These are phyloP conservation scores for Chamaecyparis obtusa DNA, from an alignment of 75 land plant genomes.

Conservation along the genomic window DNA sequence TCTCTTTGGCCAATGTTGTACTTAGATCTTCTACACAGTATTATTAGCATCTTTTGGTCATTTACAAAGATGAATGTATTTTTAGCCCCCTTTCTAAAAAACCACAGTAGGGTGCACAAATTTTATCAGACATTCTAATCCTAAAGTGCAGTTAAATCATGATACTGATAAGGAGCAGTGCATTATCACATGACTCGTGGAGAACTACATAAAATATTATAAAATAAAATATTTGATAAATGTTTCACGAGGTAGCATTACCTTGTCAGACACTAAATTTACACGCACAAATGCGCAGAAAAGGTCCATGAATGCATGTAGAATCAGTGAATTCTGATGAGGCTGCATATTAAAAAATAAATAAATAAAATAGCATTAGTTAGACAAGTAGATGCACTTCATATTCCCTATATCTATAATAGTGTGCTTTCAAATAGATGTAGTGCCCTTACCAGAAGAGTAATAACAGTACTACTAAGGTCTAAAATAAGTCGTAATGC, in stretches of 20 bases:
- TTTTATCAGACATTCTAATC: neutral
- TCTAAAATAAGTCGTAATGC: conserved; percentile 90
- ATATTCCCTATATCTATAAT: neutral
- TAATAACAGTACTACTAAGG: conserved; percentile 96
- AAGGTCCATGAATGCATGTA: conserved; percentile 96
- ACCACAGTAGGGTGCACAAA: neutral
- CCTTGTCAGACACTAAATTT: conserved; percentile 91
- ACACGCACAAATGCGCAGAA: conserved; percentile 94
- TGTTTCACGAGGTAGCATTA: conserved; percentile 14
- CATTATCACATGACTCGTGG: neutral
- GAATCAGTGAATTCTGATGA: conserved; percentile 92
- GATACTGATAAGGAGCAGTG: neutral
- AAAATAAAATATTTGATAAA: neutral
- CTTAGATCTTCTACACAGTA: neutral
- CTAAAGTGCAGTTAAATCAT: neutral
- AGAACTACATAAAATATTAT: neutral
- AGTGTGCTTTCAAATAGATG: neutral
- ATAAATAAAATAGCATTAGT: neutral
- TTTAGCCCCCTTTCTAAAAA: neutral
- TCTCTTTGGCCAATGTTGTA: neutral
- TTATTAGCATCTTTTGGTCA: neutral
- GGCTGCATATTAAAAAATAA: conserved; percentile 66
- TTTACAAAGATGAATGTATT: neutral
- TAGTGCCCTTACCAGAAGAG: conserved; percentile 74
- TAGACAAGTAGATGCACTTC: neutral